These are phyloP conservation scores for Penicillium goetzii DNA, from an alignment of 495 filamentous ascomycete genomes.

Conservation along the genomic window DNA sequence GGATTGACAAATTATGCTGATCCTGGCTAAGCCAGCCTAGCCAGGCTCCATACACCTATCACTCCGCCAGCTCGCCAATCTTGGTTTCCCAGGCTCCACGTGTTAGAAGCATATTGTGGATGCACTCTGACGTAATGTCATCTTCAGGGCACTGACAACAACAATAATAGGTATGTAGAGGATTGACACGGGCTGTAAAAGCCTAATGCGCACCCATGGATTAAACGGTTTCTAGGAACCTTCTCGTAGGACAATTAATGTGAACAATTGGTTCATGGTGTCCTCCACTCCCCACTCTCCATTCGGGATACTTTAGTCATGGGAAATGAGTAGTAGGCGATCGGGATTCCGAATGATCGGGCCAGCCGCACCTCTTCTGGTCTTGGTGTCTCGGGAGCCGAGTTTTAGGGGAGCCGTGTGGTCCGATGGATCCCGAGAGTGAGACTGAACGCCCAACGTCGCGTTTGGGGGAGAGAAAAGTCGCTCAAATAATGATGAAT, in stretches of 20 bases:
- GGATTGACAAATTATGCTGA: no score
- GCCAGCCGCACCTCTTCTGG: background rate
- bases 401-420: background rate
- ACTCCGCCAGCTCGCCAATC: no score
- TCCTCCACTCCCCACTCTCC: slow-evolving; percentile 1
- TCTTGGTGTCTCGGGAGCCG: background rate
- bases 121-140: background rate
- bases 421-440: slow-evolving; percentile 8
- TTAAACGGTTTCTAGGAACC: background rate
- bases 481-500: background rate
- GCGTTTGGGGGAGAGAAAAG: background rate
- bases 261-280: background rate
- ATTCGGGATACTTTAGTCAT: background rate
- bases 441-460: background rate
- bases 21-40: no score
- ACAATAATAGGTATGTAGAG: background rate
- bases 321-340: background rate
- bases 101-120: background rate
- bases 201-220: background rate
- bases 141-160: background rate
- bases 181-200: background rate
- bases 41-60: no score
- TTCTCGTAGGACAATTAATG: background rate
- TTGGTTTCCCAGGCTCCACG: no score
- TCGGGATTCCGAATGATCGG: slow-evolving; percentile 1